Evolutionary conservation across 1,284 basidiomycete genomes (phyloP), one percentile per base, ranked within the genome.

Genomic region (Sparassis latifolia): DNA sequence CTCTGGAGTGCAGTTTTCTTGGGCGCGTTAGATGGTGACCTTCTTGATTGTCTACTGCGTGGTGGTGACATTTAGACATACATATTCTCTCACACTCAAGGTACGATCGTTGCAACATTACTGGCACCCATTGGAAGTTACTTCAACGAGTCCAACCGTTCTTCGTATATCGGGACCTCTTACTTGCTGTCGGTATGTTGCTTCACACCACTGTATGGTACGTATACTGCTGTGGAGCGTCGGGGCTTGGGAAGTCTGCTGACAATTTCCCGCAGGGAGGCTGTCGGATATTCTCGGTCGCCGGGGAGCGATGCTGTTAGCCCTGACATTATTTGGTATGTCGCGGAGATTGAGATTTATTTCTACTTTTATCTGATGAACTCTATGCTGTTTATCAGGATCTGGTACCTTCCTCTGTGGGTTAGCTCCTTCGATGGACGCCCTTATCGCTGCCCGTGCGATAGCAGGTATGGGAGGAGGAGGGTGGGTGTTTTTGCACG

Each of bases 381-480:
- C 20, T 20, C 20, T 20, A 20, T 20, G 20, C 20, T 20, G 20
- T 20, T 20, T 20, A 20, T 20, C 54, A 90, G 89, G 87, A 32
- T 75, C 79, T 55, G 92, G 92, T 37, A 95, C 90, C 4, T 72
- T 91, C 38, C 73, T 85, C 4, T 96, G 92, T 62, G 92, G 88
- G 4, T 61, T 92, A 41, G 91, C 90, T 29, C 81, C 85, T 12
- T 88, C 83, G 6, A 95, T 95, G 92, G 76, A 83, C 57, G 68
- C 77, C n/a, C 75, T 95, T 50, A 91, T 95, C 54, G 75, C 76
- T 50, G 87, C 89, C 45, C 80, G 92, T 20, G 85, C 88, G 7
- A 67, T 94, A 42, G 92, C 92, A 38, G 92, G 92, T 44, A 91
- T 94, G 81, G 92, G 92, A 50, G 91, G 92, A 53, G 90, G 92